Base-by-base conservation (phyloP, 257 asterid genomes). In the Solanum virginianum region DNA sequence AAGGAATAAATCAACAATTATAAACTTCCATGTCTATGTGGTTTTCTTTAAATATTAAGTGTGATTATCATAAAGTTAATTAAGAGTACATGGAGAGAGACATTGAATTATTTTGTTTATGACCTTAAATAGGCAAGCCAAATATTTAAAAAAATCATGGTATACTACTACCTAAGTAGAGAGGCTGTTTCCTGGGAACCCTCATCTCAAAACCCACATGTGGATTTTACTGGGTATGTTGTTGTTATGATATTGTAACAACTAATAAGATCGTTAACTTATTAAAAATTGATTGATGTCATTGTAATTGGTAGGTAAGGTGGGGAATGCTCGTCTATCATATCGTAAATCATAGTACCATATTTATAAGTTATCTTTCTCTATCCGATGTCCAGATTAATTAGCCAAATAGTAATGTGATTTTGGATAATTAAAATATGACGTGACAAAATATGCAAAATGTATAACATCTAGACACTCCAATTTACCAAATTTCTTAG, bases 221-320 rank as follows among this genome's bases (percentile, higher is more conserved):
- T n/a, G n/a, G n/a, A n/a, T n/a, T n/a, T n/a, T n/a, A n/a, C n/a
- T n/a, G n/a, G n/a, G n/a, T n/a, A n/a, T n/a, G n/a, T n/a, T n/a
- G n/a, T n/a, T n/a, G n/a, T n/a, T n/a, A n/a, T n/a, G n/a, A n/a
- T n/a, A 15, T 18, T 15, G 51, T 69, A 69, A 69, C 18, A 36
- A 49, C 22, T 47, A 41, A 81, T 57, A 75, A 43, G 15, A 24
- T 51, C 20, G 22, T 72, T 11, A 82, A 26, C 59, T 41, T 12
- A 71, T 74, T 69, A 26, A 71, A 24, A 45, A 22, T 79, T 41
- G 47, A 39, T 57, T 41, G 53, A 39, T 57, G 91, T 86, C 88
- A 60, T 88, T 88, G 84, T 87, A 87, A 80, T 89, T 87, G 91
- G 92, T 85, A 51, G 94, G 90, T 88, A 86, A 65, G 59, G 86